A percentile compares a stretch with the other conserved stretches of the same genome.
phyloP scores from a whole-genome alignment of 2,329 filamentous ascomycete species.

The Penicillium sp. region DNA sequence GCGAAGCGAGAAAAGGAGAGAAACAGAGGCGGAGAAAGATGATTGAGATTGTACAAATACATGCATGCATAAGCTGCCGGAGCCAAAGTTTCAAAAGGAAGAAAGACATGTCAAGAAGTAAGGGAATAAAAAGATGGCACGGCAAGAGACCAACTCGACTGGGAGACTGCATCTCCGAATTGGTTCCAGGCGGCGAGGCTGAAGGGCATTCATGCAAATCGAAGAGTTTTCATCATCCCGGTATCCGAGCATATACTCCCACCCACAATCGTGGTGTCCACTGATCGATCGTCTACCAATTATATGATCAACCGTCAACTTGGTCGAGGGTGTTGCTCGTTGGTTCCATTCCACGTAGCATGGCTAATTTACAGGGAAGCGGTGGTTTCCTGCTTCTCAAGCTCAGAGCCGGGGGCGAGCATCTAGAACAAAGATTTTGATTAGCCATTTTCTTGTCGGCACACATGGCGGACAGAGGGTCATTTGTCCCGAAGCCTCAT shows the following conservation, averaged over 20 bases:
- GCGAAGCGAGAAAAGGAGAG: constrained; percentile 1
- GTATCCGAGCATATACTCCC: not conserved
- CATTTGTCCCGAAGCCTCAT: too few species aligned
- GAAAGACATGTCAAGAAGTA: constrained; percentile 22
- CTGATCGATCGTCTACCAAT: constrained; percentile 2
- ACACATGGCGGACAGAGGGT: too few species aligned
- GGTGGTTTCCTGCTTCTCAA: constrained; percentile 27
- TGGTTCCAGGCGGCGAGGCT: not conserved
- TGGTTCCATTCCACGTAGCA: constrained; percentile 14
- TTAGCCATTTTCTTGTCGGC: constrained; percentile 9
- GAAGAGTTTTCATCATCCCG: not conserved
- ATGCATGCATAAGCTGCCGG: constrained; percentile 32
- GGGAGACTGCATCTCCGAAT: not conserved
- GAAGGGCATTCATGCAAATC: not conserved
- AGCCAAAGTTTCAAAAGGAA: constrained; percentile 18
- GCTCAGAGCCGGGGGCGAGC: constrained; percentile 36
- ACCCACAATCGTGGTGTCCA: not conserved
- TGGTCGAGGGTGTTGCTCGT: constrained; percentile 13
- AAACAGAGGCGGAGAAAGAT: constrained; percentile 18
- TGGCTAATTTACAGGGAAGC: constrained; percentile 34
- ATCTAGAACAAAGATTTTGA: constrained; percentile 24
- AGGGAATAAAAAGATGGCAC: constrained; percentile 11
- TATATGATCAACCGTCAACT: constrained; percentile 6
- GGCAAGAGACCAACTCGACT: not conserved
- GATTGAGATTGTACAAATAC: constrained; percentile 33